phyloP scores from a whole-genome alignment of 306 rosid genomes.

The Trichosanthes truncata region DNA sequence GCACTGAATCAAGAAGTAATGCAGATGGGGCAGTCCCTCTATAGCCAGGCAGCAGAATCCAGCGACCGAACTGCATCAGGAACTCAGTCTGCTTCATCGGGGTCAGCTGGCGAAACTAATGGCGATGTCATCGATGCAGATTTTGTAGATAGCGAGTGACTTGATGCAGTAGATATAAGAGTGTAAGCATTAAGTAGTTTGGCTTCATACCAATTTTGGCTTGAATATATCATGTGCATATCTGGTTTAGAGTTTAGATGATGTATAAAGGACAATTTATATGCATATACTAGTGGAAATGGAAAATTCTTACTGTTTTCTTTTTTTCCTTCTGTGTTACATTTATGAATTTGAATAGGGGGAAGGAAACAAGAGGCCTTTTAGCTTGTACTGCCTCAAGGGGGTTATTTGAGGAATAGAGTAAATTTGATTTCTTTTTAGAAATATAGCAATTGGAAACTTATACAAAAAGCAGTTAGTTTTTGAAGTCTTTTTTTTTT shows the following conservation, averaged over 20 bases:
- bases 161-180: neutral
- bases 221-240: neutral
- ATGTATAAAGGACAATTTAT: neutral
- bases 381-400: too few species aligned
- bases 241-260: neutral
- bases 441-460: neutral
- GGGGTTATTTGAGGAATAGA: too few species aligned
- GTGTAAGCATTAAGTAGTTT: neutral
- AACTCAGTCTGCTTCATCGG: conserved; percentile 43
- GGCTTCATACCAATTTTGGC: neutral
- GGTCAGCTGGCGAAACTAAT: conserved; percentile 38
- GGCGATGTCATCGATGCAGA: conserved; percentile 39
- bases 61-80: conserved; percentile 42
- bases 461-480: neutral
- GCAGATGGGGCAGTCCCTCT: conserved; percentile 63
- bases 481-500: too few species aligned
- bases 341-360: too few species aligned
- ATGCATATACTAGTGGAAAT: neutral
- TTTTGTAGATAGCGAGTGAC: conserved; percentile 47
- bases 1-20: conserved; percentile 65
- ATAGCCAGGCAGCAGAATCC: conserved; percentile 58
- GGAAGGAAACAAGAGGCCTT: too few species aligned
- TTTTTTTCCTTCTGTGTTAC: too few species aligned
- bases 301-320: neutral
- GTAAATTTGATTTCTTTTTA: neutral